phyloP scores from a whole-genome alignment of 495 filamentous ascomycete genomes.

The Lichina pygmaea region DNA sequence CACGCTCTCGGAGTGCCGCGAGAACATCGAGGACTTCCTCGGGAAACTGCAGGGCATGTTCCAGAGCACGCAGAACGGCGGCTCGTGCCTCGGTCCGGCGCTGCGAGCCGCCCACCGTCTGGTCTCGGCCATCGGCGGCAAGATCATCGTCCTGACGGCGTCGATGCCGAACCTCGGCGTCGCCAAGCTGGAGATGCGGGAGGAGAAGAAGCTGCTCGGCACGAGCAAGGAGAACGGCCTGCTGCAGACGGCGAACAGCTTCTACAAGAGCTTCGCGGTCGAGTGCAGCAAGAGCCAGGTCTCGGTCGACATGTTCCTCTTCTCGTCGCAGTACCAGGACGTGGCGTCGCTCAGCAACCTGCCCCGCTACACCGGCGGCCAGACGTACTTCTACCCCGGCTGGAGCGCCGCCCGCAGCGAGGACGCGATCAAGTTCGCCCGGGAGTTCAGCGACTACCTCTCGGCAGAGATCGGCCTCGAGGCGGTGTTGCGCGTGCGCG shows the following conservation, averaged over 20 bases:
- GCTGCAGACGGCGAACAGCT: constrained; percentile 74
- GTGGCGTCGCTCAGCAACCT: constrained; percentile 87
- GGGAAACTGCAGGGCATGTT: constrained; percentile 90
- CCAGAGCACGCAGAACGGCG: constrained; percentile 63
- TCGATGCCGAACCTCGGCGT: constrained; percentile 75
- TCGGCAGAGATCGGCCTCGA: constrained; percentile 90
- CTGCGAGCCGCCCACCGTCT: constrained; percentile 83
- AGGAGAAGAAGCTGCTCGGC: constrained; percentile 89
- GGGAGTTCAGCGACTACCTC: constrained; percentile 86
- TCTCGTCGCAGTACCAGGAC: constrained; percentile 90
- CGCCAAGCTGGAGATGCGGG: constrained; percentile 76
- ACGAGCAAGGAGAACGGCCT: constrained; percentile 74
- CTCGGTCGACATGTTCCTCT: constrained; percentile 97
- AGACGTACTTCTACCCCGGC: constrained; percentile 95
- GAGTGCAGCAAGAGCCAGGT: constrained; percentile 98
- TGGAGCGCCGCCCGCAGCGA: constrained; percentile 86
- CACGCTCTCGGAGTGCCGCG: constrained; percentile 63
- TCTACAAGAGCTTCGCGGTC: constrained; percentile 98
- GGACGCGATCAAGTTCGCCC: constrained; percentile 91
- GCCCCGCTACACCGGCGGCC: constrained; percentile 85
- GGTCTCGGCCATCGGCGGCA: constrained; percentile 78
- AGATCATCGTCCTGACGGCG: constrained; percentile 72
- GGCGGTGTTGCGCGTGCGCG: constrained; percentile 82
- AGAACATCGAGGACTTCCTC: constrained; percentile 76
- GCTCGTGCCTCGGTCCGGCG: constrained; percentile 79